Evolutionary conservation across 2,329 filamentous ascomycete species (phyloP), one percentile per base, ranked within the genome.

Genomic region (Fusarium vanettenii): DNA sequence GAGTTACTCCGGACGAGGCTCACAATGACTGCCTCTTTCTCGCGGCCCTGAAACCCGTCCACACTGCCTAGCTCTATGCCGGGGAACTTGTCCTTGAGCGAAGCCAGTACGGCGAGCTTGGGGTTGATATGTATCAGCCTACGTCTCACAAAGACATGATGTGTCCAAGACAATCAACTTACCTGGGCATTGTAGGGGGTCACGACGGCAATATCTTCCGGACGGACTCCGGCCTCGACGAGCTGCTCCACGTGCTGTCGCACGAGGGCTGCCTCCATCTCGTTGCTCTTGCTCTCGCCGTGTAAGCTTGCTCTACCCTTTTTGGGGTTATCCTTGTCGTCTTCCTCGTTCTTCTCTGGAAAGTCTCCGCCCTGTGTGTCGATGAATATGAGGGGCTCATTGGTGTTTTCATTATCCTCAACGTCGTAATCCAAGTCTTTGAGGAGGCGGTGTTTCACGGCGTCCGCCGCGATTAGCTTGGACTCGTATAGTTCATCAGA

Each of bases 111-210:
- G 6, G 93, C 92, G 39, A 98, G 89, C 90, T 97, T 63, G 62
- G 68, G 64, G 64, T 76, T 67, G 61, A 70, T 65, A 60, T 71
- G 70, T 74, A 60, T 80, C 76, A 74, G 70, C 45, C 67, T 52
- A 27, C 22, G 35, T 37, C 55, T 60, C 59, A 66, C 50, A 43
- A n/a, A 35, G 37, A 62, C 69, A 69, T 43, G 55, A 43, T 66
- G 39, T 50, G 55, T 62, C 31, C 65, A 50, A 60, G 22, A 60
- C 64, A 52, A 41, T 41, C 39, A 62, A 67, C 79, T 66, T 78
- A 93, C 92, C 88, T 97, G 97, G 16, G 94, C 97, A 84, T 98
- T 98, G 85, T 99, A 99, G 43, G 97, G 97, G 57, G 97, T 98
- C 63, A 99, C 92, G 14, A 98, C 92, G 1, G 96, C 97, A 78